phyloP scores from a whole-genome alignment of 495 filamentous ascomycete genomes.

The Aspergillus campestris region DNA sequence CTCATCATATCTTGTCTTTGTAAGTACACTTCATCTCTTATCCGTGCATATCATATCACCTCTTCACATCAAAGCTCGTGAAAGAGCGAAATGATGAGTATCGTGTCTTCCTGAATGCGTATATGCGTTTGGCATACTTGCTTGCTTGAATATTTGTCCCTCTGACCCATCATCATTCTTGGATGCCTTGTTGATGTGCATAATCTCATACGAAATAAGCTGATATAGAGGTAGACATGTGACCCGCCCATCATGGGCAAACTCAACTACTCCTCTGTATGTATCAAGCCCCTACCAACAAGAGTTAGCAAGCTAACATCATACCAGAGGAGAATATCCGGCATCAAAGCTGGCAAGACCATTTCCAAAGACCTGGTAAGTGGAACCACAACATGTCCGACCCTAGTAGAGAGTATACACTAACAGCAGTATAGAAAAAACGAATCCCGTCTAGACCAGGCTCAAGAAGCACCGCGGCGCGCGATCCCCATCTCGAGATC shows the following conservation, averaged over 20 bases:
- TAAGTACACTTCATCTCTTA: too few relatives aligned
- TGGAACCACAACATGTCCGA: constrained; percentile 4
- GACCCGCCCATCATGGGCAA: constrained; percentile 23
- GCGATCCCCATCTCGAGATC: constrained; percentile 38
- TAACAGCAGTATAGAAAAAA: constrained; percentile 21
- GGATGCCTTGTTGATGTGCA: too few relatives aligned
- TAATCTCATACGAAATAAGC: too few relatives aligned
- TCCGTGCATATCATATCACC: too few relatives aligned
- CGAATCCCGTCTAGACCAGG: constrained; percentile 26
- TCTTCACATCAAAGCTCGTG: neutral
- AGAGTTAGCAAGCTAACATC: neutral
- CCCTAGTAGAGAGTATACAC: constrained; percentile 3
- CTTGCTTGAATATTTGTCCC: too few relatives aligned
- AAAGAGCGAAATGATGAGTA: neutral
- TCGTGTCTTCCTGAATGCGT: neutral
- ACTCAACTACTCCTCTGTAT: constrained; percentile 31
- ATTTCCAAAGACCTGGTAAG: constrained; percentile 38
- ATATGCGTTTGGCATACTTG: too few relatives aligned
- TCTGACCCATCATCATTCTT: too few relatives aligned
- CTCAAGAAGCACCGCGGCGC: constrained; percentile 20
- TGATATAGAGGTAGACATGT: too few relatives aligned
- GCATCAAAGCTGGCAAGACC: constrained; percentile 35
- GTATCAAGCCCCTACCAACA: neutral
- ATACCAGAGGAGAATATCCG: constrained; percentile 33
- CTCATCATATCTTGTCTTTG: too few relatives aligned